phyloP scores from a whole-genome alignment of 352 stramenopile species.

The Pythium dissotocum region DNA sequence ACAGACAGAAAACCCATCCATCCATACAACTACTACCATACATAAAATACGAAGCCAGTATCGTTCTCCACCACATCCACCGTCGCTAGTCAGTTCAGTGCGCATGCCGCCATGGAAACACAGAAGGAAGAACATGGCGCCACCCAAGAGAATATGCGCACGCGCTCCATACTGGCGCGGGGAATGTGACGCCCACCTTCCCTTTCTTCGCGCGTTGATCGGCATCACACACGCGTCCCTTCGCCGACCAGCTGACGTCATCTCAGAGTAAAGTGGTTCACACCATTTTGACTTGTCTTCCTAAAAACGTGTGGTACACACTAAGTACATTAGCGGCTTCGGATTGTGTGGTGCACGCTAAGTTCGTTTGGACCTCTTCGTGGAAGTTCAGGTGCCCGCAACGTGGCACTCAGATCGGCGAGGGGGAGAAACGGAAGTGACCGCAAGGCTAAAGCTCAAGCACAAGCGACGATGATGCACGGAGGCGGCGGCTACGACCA shows the following conservation, averaged over 20 bases:
- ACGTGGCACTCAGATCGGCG: constrained; percentile 1
- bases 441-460: neutral
- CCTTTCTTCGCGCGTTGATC: constrained; percentile 9
- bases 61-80: neutral
- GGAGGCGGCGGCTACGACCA: constrained; percentile 38
- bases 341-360: neutral
- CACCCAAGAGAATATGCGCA: constrained; percentile 1
- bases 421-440: constrained; percentile 9
- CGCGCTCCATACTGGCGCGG: neutral
- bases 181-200: neutral
- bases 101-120: neutral
- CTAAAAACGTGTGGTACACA: neutral
- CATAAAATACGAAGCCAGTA: constrained; percentile 1
- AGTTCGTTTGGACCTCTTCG: neutral
- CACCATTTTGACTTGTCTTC: neutral
- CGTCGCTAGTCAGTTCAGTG: neutral
- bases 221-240: neutral
- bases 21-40: neutral
- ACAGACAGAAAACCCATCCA: neutral
- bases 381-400: constrained; percentile 1
- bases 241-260: constrained; percentile 1
- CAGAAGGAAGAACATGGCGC: constrained; percentile 1
- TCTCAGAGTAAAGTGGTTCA: neutral
- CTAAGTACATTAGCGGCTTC: neutral
- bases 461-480: constrained; percentile 40